Percentiles rank a stretch among this genome's conserved stretches.
Evolutionary conservation across 352 stramenopile species (phyloP).

Genomic region (Phytophthora sojae): DNA sequence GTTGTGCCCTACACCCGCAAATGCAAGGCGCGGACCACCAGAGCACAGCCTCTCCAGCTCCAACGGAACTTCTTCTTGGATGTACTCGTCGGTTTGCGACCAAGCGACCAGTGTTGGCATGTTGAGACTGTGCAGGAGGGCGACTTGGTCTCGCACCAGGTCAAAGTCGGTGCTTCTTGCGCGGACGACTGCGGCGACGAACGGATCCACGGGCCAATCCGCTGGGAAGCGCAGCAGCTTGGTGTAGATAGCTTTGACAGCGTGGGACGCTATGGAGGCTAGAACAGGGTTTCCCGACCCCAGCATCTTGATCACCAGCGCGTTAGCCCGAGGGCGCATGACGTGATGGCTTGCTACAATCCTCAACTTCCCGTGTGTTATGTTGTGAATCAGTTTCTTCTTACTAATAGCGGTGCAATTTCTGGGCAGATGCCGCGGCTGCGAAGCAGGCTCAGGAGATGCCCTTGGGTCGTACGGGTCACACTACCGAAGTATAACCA

Average conservation of each 20-base stretch:
- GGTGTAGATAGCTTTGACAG: constrained; percentile 47
- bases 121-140: constrained; percentile 6
- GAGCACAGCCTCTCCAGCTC: constrained; percentile 39
- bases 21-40: constrained; percentile 40
- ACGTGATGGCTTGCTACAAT: no score
- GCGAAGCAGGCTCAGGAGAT: no score
- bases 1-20: constrained; percentile 54
- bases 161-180: constrained; percentile 52
- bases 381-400: no score
- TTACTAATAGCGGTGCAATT: no score
- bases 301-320: constrained; percentile 38
- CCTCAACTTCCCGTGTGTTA: no score
- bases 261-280: constrained; percentile 7
- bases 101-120: constrained; percentile 50
- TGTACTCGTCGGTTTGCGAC: constrained; percentile 51
- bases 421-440: no score
- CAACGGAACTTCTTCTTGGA: constrained; percentile 45
- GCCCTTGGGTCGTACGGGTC: no score
- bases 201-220: constrained; percentile 33
- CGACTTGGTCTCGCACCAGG: constrained; percentile 33
- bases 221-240: constrained; percentile 44
- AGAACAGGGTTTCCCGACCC: constrained; percentile 28
- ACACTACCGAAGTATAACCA: no score
- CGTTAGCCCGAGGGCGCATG: constrained; percentile 42
- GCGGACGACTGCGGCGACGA: constrained; percentile 45